Evolutionary conservation across 2,329 filamentous ascomycete genomes (phyloP), one percentile per base, ranked within the genome.

Genomic region (Aspergillus ustus): DNA sequence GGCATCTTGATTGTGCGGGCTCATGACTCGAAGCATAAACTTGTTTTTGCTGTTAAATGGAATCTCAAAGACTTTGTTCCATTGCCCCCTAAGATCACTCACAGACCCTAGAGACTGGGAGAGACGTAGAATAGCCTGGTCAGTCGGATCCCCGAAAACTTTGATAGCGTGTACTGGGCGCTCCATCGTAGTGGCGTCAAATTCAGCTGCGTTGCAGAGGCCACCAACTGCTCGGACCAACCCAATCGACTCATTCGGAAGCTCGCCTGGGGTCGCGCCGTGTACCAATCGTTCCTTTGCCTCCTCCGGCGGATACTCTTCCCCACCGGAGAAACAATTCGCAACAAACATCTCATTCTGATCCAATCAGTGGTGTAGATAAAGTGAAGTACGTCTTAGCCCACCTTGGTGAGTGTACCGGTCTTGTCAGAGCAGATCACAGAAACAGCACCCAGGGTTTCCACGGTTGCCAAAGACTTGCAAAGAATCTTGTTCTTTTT

Each of bases 41-140:
- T 93, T 93, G 78, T 92, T 93, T 80, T 91, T 91, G 77, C 89
- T 91, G 78, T 93, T 93, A 75, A 93, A 93, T 0, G 89, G 85
- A 29, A 91, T 79, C 57, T 90, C 87, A 67, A 87, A 92, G 2
- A 85, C 83, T 56, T 85, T 87, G 55, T 84, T 83, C 89, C 89
- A 92, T 64, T 83, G 80, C 15, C 82, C 80, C 7, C 87, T 84
- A 5, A 90, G 77, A 54, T 89, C 83, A 0, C 82, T 75, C 0
- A 91, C 86, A 0, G 85, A 78, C 0, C 84, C 84, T 51, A 93
- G 80, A 3, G 80, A 79, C 73, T 93, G 89, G 0, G 89, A 87
- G 59, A 93, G 89, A 57, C 90, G 84, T 6, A 93, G 80, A 34
- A 93, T 84, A 19, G 91, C 90, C 69, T 89, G 86, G 69, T 93